phyloP scores from a whole-genome alignment of 1,284 basidiomycete genomes.

The Ustanciosporium gigantosporum region DNA sequence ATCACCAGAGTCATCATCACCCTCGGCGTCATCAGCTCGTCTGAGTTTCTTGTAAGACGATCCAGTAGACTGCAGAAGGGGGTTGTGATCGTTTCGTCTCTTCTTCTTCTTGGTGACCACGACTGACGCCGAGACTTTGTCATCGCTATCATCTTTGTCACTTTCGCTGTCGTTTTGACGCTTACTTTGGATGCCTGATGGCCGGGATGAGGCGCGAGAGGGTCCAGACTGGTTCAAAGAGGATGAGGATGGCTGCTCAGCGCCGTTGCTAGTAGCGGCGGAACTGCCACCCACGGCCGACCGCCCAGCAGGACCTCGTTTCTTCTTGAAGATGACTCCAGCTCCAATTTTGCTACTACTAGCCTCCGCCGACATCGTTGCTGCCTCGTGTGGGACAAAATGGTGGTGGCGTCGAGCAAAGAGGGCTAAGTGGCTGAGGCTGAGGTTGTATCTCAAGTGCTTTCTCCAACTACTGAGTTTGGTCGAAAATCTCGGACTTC shows the following conservation, averaged over 20 bases:
- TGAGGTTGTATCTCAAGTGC: too few species aligned
- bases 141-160: neutral
- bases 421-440: too few species aligned
- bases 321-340: conserved; percentile 33
- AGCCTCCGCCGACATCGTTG: too few species aligned
- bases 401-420: too few species aligned
- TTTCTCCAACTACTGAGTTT: too few species aligned
- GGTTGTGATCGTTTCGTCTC: conserved; percentile 16
- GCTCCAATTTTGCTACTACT: too few species aligned
- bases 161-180: neutral
- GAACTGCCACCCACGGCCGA: too few species aligned
- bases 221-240: conserved; percentile 4
- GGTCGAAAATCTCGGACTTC: too few species aligned
- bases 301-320: conserved; percentile 19
- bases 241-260: too few species aligned
- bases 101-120: conserved; percentile 38
- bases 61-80: conserved; percentile 24
- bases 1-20: conserved; percentile 2
- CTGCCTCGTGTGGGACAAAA: too few species aligned
- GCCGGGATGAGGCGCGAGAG: conserved; percentile 11
- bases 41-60: conserved; percentile 8
- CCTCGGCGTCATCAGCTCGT: conserved; percentile 1
- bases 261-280: too few species aligned
- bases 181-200: neutral
- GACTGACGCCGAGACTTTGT: conserved; percentile 3